These are phyloP conservation scores for Breviolum minutum DNA, from an alignment of 73 alveolate species.

Conservation along the genomic window DNA sequence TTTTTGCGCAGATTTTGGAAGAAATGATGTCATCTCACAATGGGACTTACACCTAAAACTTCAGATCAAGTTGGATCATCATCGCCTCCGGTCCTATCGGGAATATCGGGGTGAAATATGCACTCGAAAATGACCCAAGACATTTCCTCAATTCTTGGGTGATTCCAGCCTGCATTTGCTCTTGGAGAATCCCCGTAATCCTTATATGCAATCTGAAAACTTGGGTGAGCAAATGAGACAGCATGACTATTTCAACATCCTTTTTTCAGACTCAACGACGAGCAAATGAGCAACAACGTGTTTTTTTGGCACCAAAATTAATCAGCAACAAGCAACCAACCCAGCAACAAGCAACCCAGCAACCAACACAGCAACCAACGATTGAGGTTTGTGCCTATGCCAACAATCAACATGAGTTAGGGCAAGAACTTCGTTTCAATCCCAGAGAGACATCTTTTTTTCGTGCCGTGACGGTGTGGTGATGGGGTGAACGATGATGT, in stretches of 20 bases:
- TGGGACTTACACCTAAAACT: no score
- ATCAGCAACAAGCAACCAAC: background rate
- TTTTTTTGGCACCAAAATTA: no score
- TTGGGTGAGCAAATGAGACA: background rate
- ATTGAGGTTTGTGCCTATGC: constrained; percentile 64
- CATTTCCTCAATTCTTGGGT: no score
- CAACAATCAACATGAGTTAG: constrained; percentile 91
- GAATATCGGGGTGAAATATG: no score
- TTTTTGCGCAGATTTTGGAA: no score
- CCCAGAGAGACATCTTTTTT: constrained; percentile 83
- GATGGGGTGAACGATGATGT: background rate
- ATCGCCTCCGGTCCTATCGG: no score
- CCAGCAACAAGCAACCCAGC: background rate
- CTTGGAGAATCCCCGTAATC: no score
- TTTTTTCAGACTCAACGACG: background rate
- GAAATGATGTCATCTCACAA: no score
- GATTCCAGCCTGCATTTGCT: no score
- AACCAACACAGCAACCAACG: background rate
- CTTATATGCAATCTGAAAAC: no score
- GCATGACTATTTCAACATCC: background rate
- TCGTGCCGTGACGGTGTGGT: background rate
- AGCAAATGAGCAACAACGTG: background rate
- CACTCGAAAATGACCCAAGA: no score
- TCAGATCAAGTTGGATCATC: no score
- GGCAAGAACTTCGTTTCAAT: constrained; percentile 42